Evolutionary conservation across 495 filamentous ascomycete genomes (phyloP).

Genomic region (Lichina pygmaea): DNA sequence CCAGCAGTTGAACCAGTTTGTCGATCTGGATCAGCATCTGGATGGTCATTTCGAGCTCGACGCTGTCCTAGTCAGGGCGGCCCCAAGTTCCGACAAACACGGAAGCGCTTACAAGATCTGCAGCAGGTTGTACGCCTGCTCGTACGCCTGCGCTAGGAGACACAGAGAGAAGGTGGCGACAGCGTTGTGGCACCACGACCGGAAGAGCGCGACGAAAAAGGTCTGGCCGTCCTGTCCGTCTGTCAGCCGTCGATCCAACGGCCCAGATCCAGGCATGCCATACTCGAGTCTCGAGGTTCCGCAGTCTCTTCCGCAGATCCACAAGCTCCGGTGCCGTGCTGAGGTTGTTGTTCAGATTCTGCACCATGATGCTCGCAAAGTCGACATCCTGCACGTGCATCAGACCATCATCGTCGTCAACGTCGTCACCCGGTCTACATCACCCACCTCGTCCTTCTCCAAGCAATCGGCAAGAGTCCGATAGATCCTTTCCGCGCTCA

Average conservation of each 20-base stretch:
- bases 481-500: slow-evolving; percentile 89
- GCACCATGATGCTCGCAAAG: slow-evolving; percentile 98
- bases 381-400: slow-evolving; percentile 39
- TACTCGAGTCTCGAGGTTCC: slow-evolving; percentile 72
- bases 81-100: background rate
- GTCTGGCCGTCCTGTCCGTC: slow-evolving; percentile 57
- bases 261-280: background rate
- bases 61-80: slow-evolving; percentile 29
- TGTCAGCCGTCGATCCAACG: background rate
- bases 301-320: slow-evolving; percentile 66
- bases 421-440: background rate
- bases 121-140: slow-evolving; percentile 88
- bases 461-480: slow-evolving; percentile 88
- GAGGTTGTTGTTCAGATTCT: slow-evolving; percentile 96
- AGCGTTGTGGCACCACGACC: slow-evolving; percentile 96
- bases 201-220: slow-evolving; percentile 83
- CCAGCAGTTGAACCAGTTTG: slow-evolving; percentile 89
- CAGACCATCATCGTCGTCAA: background rate
- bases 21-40: slow-evolving; percentile 98
- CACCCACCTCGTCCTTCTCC: slow-evolving; percentile 63
- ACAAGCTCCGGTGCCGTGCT: slow-evolving; percentile 90
- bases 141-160: slow-evolving; percentile 88
- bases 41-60: slow-evolving; percentile 95
- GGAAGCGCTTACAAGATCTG: slow-evolving; percentile 58
- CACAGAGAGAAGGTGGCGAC: slow-evolving; percentile 95